phyloP scores from a whole-genome alignment of 2,329 filamentous ascomycete species.

The Stachybotrys elegans region DNA sequence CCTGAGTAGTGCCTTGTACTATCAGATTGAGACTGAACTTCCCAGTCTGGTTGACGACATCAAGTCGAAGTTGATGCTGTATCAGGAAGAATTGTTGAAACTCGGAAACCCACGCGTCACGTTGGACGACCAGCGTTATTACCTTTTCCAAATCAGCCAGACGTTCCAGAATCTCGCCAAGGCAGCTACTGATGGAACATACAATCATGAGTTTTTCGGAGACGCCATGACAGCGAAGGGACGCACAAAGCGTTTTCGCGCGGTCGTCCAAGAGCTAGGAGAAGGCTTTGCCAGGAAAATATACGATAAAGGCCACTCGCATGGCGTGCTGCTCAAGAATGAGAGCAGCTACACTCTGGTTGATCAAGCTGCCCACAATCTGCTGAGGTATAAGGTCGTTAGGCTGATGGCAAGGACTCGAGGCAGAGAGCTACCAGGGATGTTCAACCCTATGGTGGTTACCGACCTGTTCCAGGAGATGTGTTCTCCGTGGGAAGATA shows the following conservation, averaged over 20 bases:
- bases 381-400: slow-evolving; percentile 12
- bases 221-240: slow-evolving; percentile 21
- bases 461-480: slow-evolving; percentile 56
- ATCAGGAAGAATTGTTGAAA: slow-evolving; percentile 30
- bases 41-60: slow-evolving; percentile 41
- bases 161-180: slow-evolving; percentile 38
- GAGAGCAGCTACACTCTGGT: too few species aligned
- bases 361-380: too few species aligned
- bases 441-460: slow-evolving; percentile 55
- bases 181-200: slow-evolving; percentile 45
- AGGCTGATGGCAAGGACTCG: slow-evolving; percentile 14
- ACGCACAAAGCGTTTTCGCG: slow-evolving; percentile 43
- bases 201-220: slow-evolving; percentile 46
- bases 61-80: slow-evolving; percentile 25
- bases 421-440: slow-evolving; percentile 53
- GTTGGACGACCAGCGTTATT: slow-evolving; percentile 38
- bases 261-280: slow-evolving; percentile 47
- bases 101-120: slow-evolving; percentile 46
- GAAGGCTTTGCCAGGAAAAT: slow-evolving; percentile 41
- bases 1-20: slow-evolving; percentile 45
- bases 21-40: slow-evolving; percentile 41
- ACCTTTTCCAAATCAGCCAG: slow-evolving; percentile 41
- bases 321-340: slow-evolving; percentile 19
- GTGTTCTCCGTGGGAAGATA: slow-evolving; percentile 45
- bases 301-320: slow-evolving; percentile 27